Evolutionary conservation across 139 green algal species (phyloP).

Genomic region (Zygnema circumcarinatum): DNA sequence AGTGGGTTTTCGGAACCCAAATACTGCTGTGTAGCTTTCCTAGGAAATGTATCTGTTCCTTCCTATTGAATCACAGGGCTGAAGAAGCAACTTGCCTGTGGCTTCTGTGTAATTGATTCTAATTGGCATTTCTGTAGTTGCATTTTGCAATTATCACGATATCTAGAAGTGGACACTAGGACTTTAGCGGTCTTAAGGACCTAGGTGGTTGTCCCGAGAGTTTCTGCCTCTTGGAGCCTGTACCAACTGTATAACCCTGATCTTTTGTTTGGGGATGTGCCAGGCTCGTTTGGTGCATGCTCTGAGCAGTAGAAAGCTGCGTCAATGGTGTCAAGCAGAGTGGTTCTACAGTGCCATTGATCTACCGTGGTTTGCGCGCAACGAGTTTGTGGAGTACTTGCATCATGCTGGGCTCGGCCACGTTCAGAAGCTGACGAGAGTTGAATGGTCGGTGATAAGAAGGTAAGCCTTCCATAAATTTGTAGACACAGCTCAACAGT

Average conservation of each 20-base stretch:
- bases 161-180: no score
- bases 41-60: no score
- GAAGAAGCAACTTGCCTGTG: no score
- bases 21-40: no score
- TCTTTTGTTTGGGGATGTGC: background rate
- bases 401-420: constrained; percentile 46
- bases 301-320: constrained; percentile 21
- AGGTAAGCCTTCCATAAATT: background rate
- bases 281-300: constrained; percentile 34
- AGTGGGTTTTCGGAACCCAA: background rate
- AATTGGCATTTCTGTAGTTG: no score
- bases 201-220: no score
- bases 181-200: no score
- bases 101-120: no score
- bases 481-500: background rate
- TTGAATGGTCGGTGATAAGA: constrained; percentile 60
- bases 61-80: no score
- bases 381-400: constrained; percentile 63
- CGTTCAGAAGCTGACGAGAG: constrained; percentile 32
- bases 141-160: no score
- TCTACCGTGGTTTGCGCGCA: constrained; percentile 58
- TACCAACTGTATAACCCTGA: background rate
- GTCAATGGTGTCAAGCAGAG: constrained; percentile 50
- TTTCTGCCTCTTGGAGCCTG: background rate
- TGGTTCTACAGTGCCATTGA: constrained; percentile 64